Evolutionary conservation across 352 stramenopile species (phyloP), one percentile per base, ranked within the genome.

Genomic region (Globisporangium orthogonon): DNA sequence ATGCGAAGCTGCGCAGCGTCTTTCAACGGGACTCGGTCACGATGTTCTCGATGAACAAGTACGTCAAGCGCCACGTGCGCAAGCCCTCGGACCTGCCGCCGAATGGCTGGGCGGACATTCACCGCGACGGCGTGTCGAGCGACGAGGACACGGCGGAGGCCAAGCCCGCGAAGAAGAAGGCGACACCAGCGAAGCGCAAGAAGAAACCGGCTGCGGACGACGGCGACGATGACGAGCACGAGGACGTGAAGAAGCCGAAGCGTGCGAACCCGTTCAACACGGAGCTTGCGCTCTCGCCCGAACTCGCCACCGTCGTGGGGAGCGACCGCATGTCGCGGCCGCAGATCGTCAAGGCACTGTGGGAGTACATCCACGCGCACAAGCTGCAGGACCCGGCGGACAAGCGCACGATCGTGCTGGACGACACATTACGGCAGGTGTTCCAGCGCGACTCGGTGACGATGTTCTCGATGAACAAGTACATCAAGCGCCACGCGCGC

Each of bases 301-400:
- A 91, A 56, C 70, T 97, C 33, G 78, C 66, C 29, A 67, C 63
- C 40, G 76, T 98, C 0, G 67, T 96, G 13, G 81, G 90, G 35
- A 82, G 73, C 13, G 85, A 95, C 44, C 63, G 82, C 45, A 88
- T 96, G 68, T 81, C 91, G 37, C 78, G 94, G 5, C 91, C 92
- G 11, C 79, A 98, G 61, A 91, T 98, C 49, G 91, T 98, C 31
- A 98, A 98, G 63, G 69, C 77, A 37, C 63, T 99, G 17, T 99
- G 96, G 96, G 85, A 95, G 54, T 98, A 99, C 67, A 98, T 99
- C 56, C 87, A 92, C 52, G 87, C 95, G 46, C 80, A 99, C 59
- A 70, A 97, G 28, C 71, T 99, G 47, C 96, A 99, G 71, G 93
- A 98, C 76, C 95, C 96, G 29, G 65, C 82, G 14, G 87, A 99